Evolutionary conservation across 306 rosid genomes (phyloP).

Genomic region (Quillaja saponaria): DNA sequence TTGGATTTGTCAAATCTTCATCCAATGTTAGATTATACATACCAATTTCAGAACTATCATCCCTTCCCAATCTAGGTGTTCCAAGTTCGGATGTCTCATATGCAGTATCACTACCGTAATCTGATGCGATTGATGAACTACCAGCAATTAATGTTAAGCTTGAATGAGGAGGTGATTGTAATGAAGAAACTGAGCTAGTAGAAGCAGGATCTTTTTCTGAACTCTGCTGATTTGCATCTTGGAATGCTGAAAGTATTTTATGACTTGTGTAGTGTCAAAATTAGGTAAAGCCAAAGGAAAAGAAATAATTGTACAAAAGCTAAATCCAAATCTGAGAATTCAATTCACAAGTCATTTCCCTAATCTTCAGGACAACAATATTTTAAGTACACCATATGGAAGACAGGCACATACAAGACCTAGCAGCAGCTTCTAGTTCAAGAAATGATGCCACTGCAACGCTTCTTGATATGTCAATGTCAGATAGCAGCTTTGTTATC

Average conservation of each 20-base stretch:
- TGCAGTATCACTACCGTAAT: conserved; percentile 93
- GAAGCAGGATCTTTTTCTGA: conserved; percentile 57
- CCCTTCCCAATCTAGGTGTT: conserved; percentile 72
- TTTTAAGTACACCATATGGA: conserved; percentile 27
- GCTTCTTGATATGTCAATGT: conserved; percentile 89
- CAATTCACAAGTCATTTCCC: not conserved
- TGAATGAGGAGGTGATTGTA: conserved; percentile 55
- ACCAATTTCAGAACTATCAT: conserved; percentile 78
- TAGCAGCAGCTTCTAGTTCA: conserved; percentile 97
- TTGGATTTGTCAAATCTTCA: conserved; percentile 80
- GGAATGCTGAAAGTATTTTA: conserved; percentile 70
- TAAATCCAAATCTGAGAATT: not conserved
- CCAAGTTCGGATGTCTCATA: conserved; percentile 88
- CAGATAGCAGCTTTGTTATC: conserved; percentile 83
- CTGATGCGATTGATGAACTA: conserved; percentile 79
- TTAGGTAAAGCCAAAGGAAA: conserved; percentile 21
- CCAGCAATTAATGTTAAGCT: conserved; percentile 70
- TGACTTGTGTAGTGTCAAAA: conserved; percentile 33
- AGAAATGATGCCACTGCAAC: conserved; percentile 91
- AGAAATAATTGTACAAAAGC: conserved; percentile 22
- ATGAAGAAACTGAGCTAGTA: conserved; percentile 50
- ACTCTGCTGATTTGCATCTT: conserved; percentile 63
- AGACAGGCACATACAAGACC: conserved; percentile 79
- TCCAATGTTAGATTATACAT: conserved; percentile 78
- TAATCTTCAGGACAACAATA: conserved; percentile 17